Evolutionary conservation across 2,329 filamentous ascomycete species (phyloP).

Genomic region (Fusarium devonianum): DNA sequence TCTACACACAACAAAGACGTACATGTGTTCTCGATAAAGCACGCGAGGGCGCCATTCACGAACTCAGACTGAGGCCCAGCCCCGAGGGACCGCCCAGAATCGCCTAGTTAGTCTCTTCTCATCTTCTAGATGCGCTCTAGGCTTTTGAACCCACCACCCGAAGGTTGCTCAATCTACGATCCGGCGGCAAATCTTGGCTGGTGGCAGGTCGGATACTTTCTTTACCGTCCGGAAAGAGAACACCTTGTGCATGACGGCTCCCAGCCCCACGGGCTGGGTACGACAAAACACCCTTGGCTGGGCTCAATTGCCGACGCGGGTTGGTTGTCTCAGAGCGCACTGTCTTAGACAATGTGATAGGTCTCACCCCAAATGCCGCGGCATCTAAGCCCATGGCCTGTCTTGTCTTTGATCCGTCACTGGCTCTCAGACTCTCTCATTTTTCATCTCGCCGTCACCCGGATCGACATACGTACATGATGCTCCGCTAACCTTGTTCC

Average conservation of each 20-base stretch:
- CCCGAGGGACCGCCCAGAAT: slow-evolving; percentile 7
- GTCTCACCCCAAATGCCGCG: slow-evolving; percentile 19
- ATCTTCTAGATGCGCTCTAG: background rate
- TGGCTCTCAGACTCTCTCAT: slow-evolving; percentile 12
- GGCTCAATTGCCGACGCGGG: slow-evolving; percentile 7
- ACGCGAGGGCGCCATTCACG: slow-evolving; percentile 7
- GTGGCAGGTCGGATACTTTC: slow-evolving; percentile 31
- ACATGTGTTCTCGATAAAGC: slow-evolving; percentile 6
- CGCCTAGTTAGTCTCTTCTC: background rate
- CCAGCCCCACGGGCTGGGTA: slow-evolving; percentile 25
- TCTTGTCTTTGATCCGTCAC: slow-evolving; percentile 6
- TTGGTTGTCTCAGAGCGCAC: slow-evolving; percentile 6
- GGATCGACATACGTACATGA: slow-evolving; percentile 23
- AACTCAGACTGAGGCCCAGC: slow-evolving; percentile 18
- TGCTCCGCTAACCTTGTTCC: slow-evolving; percentile 16
- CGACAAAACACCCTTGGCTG: slow-evolving; percentile 7
- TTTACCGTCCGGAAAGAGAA: slow-evolving; percentile 12
- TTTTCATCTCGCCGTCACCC: slow-evolving; percentile 23
- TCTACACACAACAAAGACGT: slow-evolving; percentile 2
- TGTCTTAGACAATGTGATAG: slow-evolving; percentile 32
- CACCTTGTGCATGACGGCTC: slow-evolving; percentile 20
- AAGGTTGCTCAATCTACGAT: slow-evolving; percentile 27
- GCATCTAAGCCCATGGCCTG: slow-evolving; percentile 13
- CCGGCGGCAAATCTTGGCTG: slow-evolving; percentile 18
- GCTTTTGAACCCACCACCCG: slow-evolving; percentile 1